Evolutionary conservation across 2,329 filamentous ascomycete species (phyloP).

Genomic region (Scedosporium boydii): DNA sequence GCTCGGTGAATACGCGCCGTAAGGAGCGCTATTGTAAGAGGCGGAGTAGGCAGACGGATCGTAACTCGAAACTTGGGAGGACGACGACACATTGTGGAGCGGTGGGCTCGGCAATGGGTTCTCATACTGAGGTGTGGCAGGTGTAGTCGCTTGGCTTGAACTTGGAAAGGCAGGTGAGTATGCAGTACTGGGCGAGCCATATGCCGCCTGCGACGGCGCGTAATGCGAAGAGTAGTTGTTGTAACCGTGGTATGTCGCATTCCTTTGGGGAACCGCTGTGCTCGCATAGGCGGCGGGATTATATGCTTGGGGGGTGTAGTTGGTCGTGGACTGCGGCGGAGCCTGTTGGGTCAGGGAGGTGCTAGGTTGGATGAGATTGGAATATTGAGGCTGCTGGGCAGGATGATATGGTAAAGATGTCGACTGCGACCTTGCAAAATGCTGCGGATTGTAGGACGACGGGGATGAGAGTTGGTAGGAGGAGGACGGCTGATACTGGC

Average conservation of each 20-base stretch:
- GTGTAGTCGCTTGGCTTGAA: not conserved
- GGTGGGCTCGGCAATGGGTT: constrained; percentile 28
- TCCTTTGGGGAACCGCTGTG: constrained; percentile 37
- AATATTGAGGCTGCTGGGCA: constrained; percentile 27
- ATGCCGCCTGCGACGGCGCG: constrained; percentile 10
- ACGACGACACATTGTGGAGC: constrained; percentile 15
- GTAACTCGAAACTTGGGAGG: constrained; percentile 21
- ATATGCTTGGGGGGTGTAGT: constrained; percentile 44
- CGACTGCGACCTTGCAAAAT: constrained; percentile 48
- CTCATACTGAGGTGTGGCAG: constrained; percentile 25
- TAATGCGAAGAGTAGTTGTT: constrained; percentile 24
- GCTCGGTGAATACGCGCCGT: constrained; percentile 28
- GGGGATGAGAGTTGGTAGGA: constrained; percentile 27
- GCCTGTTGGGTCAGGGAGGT: constrained; percentile 25
- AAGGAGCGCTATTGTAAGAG: constrained; percentile 14
- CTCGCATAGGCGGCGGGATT: constrained; percentile 51
- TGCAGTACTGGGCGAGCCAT: constrained; percentile 9
- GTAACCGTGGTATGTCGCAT: constrained; percentile 40
- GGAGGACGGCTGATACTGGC: not conserved
- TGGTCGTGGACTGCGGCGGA: constrained; percentile 21
- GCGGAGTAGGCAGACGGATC: constrained; percentile 23
- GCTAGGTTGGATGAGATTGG: constrained; percentile 8
- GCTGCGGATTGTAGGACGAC: constrained; percentile 61
- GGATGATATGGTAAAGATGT: constrained; percentile 41
- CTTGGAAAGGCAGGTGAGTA: not conserved